These are phyloP conservation scores for Polymyxa betae DNA, from an alignment of 208 protist genomes.

Conservation along the genomic window DNA sequence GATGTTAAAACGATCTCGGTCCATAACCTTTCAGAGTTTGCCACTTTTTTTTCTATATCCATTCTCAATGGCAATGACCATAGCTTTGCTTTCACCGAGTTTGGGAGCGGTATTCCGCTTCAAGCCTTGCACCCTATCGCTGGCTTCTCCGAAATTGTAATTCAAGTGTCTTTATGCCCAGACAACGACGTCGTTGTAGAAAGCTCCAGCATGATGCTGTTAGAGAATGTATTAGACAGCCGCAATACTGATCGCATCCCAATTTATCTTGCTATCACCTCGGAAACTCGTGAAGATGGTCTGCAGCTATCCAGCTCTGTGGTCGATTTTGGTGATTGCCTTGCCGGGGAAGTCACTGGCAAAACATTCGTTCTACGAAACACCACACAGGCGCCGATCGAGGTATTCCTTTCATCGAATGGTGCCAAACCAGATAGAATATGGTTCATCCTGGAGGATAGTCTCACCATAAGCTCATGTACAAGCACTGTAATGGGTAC, in stretches of 20 bases:
- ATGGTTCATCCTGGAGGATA: neutral
- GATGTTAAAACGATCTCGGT: neutral
- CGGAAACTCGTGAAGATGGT: conserved; percentile 5
- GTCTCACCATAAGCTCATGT: neutral
- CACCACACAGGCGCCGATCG: neutral
- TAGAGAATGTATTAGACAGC: neutral
- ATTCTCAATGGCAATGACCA: neutral
- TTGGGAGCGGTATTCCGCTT: neutral
- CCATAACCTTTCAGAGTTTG: conserved; percentile 27
- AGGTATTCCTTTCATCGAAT: conserved; percentile 33
- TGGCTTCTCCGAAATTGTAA: neutral
- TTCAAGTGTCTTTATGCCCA: neutral
- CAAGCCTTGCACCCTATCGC: neutral
- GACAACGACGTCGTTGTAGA: neutral
- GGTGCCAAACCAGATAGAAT: neutral
- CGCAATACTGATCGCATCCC: conserved; percentile 3
- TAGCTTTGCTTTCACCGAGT: conserved; percentile 23
- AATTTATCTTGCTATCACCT: neutral
- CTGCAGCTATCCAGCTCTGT: neutral
- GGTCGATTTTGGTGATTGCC: conserved; percentile 35
- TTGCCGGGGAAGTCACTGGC: neutral
- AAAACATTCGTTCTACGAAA: neutral
- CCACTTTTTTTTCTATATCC: neutral
- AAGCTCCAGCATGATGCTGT: neutral
- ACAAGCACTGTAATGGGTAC: neutral